A percentile compares a stretch with the other conserved stretches of the same genome.
Conservation (phyloP, 495 filamentous ascomycete species). For the Aspergillus sclerotioniger region DNA sequence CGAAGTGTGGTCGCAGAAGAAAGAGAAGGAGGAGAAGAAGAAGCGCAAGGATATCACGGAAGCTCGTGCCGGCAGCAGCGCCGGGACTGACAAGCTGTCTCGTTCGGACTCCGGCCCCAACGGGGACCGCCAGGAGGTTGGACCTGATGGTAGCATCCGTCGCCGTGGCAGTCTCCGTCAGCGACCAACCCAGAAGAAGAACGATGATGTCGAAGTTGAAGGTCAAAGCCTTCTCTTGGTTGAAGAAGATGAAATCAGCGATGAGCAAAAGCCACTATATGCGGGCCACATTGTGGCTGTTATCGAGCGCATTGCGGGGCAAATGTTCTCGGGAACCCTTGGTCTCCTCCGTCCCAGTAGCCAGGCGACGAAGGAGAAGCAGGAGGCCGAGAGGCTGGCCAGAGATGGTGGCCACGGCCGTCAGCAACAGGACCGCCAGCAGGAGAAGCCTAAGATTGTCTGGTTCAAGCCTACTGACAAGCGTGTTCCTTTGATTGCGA, state of each 20-base stretch:
- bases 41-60: slow-evolving; percentile 98
- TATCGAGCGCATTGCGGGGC: slow-evolving; percentile 91
- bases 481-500: slow-evolving; percentile 95
- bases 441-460: slow-evolving; percentile 99
- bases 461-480: slow-evolving; percentile 99
- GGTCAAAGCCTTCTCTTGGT: slow-evolving; percentile 94
- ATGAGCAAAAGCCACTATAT: slow-evolving; percentile 96
- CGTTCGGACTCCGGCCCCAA: slow-evolving; percentile 63
- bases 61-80: slow-evolving; percentile 69
- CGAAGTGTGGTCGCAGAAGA: slow-evolving; percentile 97
- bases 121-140: slow-evolving; percentile 60
- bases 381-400: slow-evolving; percentile 91
- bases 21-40: slow-evolving; percentile 99
- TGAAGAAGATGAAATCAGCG: slow-evolving; percentile 97
- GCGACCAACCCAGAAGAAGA: slow-evolving; percentile 98
- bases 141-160: slow-evolving; percentile 75
- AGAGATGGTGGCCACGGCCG: slow-evolving; percentile 79
- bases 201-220: slow-evolving; percentile 98
- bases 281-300: slow-evolving; percentile 97
- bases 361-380: slow-evolving; percentile 99
- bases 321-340: slow-evolving; percentile 98
- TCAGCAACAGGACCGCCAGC: slow-evolving; percentile 76
- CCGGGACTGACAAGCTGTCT: slow-evolving; percentile 65
- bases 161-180: slow-evolving; percentile 92
- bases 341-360: slow-evolving; percentile 93